Evolutionary conservation across 768 basidiomycete species (phyloP).

Genomic region (Collybia sp.): DNA sequence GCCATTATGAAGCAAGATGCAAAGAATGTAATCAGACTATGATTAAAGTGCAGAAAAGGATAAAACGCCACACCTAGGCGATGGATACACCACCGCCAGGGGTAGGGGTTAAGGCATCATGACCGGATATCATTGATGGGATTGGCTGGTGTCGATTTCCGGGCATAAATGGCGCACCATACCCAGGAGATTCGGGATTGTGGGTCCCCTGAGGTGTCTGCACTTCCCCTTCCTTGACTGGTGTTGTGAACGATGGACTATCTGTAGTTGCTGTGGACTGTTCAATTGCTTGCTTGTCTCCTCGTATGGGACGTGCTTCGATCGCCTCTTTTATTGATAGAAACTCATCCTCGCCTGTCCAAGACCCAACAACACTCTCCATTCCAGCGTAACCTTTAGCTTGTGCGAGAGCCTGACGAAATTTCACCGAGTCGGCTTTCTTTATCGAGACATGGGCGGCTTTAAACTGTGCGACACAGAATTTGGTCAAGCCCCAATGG

Average conservation of each 20-base stretch:
- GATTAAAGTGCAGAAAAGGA: neutral
- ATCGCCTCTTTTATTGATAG: slow-evolving; percentile 48
- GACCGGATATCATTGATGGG: slow-evolving; percentile 35
- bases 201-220: slow-evolving; percentile 49
- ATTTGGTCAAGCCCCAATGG: slow-evolving; percentile 83
- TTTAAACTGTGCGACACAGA: slow-evolving; percentile 81
- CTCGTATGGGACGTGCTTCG: slow-evolving; percentile 27
- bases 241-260: slow-evolving; percentile 15
- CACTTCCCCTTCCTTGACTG: slow-evolving; percentile 16
- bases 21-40: neutral
- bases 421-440: slow-evolving; percentile 53
- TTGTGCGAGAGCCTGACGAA: slow-evolving; percentile 48
- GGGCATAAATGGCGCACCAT: slow-evolving; percentile 45
- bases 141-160: slow-evolving; percentile 31
- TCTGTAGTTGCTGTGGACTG: slow-evolving; percentile 20
- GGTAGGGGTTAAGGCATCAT: slow-evolving; percentile 43
- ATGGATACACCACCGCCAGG: slow-evolving; percentile 18
- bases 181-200: slow-evolving; percentile 55
- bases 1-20: too few relatives aligned
- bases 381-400: slow-evolving; percentile 62
- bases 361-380: slow-evolving; percentile 42
- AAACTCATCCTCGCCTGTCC: slow-evolving; percentile 63
- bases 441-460: slow-evolving; percentile 50
- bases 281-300: slow-evolving; percentile 28
- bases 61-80: slow-evolving; percentile 1